Conservation (phyloP, 2,329 filamentous ascomycete genomes). For the Zopfia rhizophila region DNA sequence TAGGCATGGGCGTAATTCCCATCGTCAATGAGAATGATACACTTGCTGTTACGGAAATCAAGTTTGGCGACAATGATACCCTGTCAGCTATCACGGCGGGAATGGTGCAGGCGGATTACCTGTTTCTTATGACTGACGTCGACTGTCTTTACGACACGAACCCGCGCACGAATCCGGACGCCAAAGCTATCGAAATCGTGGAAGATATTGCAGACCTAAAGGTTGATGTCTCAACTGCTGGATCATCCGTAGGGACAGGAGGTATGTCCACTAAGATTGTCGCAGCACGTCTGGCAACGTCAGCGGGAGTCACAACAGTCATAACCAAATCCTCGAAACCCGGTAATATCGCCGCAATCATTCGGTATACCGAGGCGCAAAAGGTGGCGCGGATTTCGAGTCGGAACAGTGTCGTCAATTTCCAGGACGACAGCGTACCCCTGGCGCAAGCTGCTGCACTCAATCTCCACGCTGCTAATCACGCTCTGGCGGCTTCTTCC, state of each 20-base stretch:
- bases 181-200: conserved; percentile 89
- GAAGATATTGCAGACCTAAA: conserved; percentile 85
- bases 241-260: conserved; percentile 89
- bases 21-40: conserved; percentile 99
- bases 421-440: conserved; percentile 38
- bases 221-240: conserved; percentile 90
- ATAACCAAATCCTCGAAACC: conserved; percentile 95
- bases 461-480: conserved; percentile 30
- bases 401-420: conserved; percentile 41
- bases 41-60: conserved; percentile 95
- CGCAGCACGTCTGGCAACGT: conserved; percentile 89
- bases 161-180: conserved; percentile 84
- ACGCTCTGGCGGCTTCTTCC: conserved; percentile 32
- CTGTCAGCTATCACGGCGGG: conserved; percentile 95
- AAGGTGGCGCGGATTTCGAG: conserved; percentile 53
- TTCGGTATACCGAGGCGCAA: conserved; percentile 78
- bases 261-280: conserved; percentile 99
- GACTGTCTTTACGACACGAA: conserved; percentile 98
- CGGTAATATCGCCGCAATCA: conserved; percentile 88
- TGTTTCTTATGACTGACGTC: conserved; percentile 99
- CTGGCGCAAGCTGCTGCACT: conserved; percentile 33
- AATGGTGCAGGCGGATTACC: conserved; percentile 95
- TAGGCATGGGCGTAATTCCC: conserved; percentile 95
- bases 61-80: conserved; percentile 99
- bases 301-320: conserved; percentile 93